Evolutionary conservation across 495 filamentous ascomycete species (phyloP).

Genomic region (Saxophila tyrrhenica): DNA sequence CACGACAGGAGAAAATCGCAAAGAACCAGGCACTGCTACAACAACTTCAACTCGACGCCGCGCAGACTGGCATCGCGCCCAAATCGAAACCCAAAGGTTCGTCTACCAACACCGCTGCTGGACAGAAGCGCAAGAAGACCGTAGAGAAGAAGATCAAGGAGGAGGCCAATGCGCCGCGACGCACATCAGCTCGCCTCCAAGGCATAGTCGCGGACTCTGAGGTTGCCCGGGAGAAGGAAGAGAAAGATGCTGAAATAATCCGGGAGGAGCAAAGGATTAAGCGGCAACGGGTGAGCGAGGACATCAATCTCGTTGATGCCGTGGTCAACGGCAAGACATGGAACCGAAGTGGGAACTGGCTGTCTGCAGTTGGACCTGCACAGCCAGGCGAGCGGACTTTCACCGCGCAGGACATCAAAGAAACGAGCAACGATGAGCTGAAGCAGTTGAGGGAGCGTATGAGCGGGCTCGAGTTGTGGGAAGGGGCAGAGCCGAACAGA

Average conservation of each 20-base stretch:
- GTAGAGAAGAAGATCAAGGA: constrained; percentile 39
- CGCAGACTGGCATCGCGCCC: constrained; percentile 45
- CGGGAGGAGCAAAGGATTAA: constrained; percentile 56
- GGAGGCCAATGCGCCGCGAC: constrained; percentile 36
- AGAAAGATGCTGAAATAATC: constrained; percentile 54
- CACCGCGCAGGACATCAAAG: constrained; percentile 64
- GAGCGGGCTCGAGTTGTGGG: constrained; percentile 68
- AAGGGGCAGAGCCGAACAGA: constrained; percentile 65
- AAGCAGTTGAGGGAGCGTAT: constrained; percentile 70
- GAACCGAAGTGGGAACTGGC: constrained; percentile 41
- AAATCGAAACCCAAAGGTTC: constrained; percentile 21
- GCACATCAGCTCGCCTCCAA: constrained; percentile 54
- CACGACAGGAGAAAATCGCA: constrained; percentile 61
- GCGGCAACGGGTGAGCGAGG: constrained; percentile 56
- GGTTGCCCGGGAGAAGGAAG: constrained; percentile 66
- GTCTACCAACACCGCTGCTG: constrained; percentile 21
- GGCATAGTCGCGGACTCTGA: constrained; percentile 61
- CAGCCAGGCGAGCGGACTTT: constrained; percentile 75
- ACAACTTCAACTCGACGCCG: constrained; percentile 36
- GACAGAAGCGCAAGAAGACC: constrained; percentile 39
- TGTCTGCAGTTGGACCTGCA: constrained; percentile 51
- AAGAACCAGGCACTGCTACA: constrained; percentile 57
- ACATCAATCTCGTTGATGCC: constrained; percentile 64
- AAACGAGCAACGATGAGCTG: constrained; percentile 66
- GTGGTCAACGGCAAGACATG: constrained; percentile 60